Conservation (phyloP, 1,284 basidiomycete species). For the Cryptococcus sp. region DNA sequence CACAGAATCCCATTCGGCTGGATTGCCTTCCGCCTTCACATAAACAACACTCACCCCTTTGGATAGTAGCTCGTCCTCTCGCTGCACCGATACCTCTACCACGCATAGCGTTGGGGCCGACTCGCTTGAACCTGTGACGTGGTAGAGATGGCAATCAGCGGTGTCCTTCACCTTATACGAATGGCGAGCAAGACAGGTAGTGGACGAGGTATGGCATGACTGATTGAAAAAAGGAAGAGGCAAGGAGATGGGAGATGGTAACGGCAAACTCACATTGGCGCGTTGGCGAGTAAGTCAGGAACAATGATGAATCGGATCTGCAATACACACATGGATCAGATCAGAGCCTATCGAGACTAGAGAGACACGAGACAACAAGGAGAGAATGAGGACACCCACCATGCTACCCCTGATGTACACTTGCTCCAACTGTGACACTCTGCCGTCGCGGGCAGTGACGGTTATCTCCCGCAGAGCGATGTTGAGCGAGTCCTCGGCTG, state of each 20-base stretch:
- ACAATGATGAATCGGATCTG: constrained; percentile 94
- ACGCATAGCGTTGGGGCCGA: constrained; percentile 97
- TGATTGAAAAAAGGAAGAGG: no score
- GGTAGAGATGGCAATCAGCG: neutral
- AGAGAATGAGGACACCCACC: constrained; percentile 49
- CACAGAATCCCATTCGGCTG: no score
- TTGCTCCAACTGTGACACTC: constrained; percentile 98
- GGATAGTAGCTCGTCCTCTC: constrained; percentile 55
- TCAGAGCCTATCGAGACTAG: neutral
- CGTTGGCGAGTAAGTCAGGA: constrained; percentile 98
- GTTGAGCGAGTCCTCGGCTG: constrained; percentile 98
- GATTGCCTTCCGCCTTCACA: no score
- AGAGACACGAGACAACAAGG: neutral
- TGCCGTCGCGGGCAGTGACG: constrained; percentile 95
- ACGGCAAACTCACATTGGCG: constrained; percentile 79
- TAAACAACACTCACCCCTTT: constrained; percentile 41
- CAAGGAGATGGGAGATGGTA: no score
- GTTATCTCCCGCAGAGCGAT: constrained; percentile 96
- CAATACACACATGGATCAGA: constrained; percentile 58
- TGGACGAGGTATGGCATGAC: neutral
- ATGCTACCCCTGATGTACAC: constrained; percentile 99
- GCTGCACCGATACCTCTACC: constrained; percentile 95
- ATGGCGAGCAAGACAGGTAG: neutral
- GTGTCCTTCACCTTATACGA: neutral
- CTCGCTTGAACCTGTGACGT: constrained; percentile 88